A percentile compares a stretch with the other conserved stretches of the same genome.
These are phyloP conservation scores for Phylloporus scabripes DNA, from an alignment of 768 basidiomycete genomes.

Conservation along the genomic window DNA sequence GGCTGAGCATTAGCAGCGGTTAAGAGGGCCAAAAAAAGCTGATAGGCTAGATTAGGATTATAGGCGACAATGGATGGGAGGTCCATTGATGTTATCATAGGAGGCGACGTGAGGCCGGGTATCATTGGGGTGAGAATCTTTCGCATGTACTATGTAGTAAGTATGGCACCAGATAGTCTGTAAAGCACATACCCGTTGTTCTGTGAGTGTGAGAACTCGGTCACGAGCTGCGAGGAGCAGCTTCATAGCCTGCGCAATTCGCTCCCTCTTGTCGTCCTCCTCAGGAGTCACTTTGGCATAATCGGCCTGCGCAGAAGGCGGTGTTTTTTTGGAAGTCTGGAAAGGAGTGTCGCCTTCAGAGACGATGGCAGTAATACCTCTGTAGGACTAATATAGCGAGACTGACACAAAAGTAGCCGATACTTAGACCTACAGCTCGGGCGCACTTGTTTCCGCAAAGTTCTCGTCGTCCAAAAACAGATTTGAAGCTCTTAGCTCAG, in stretches of 20 bases:
- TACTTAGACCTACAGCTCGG: constrained; percentile 39
- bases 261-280: constrained; percentile 53
- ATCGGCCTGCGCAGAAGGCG: background rate
- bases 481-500: constrained; percentile 69
- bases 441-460: constrained; percentile 41
- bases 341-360: constrained; percentile 1
- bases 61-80: constrained; percentile 57
- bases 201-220: constrained; percentile 67
- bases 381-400: constrained; percentile 17
- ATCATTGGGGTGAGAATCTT: constrained; percentile 52
- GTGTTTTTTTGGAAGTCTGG: constrained; percentile 1
- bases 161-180: background rate
- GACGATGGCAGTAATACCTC: constrained; percentile 10
- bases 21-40: constrained; percentile 57
- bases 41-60: constrained; percentile 67
- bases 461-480: constrained; percentile 61
- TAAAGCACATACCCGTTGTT: constrained; percentile 53
- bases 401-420: background rate
- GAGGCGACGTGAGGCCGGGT: constrained; percentile 37
- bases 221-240: constrained; percentile 65
- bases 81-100: constrained; percentile 64
- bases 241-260: constrained; percentile 57
- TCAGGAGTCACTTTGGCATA: constrained; percentile 36
- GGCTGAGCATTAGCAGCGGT: constrained; percentile 30
- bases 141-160: background rate